These are phyloP conservation scores for Boechera stricta DNA, from an alignment of 345 rosid genomes.

Conservation along the genomic window DNA sequence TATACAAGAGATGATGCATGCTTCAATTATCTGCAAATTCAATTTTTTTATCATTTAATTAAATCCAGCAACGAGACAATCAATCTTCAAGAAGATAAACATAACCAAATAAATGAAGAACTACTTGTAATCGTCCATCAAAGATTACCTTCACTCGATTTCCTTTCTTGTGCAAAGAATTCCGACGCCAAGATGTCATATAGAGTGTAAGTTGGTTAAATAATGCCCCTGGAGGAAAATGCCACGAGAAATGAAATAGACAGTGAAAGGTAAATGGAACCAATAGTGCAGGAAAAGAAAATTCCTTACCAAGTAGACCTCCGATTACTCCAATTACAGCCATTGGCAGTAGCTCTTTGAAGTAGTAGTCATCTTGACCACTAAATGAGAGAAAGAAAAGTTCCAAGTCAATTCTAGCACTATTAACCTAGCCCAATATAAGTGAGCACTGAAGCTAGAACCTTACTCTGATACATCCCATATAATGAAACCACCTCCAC, in stretches of 20 bases:
- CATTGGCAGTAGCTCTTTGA: conserved; percentile 93
- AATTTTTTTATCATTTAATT: neutral
- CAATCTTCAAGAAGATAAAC: conserved; percentile 7
- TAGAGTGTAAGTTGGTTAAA: conserved; percentile 92
- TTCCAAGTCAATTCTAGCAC: conserved; percentile 25
- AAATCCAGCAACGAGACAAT: conserved; percentile 27
- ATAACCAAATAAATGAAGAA: conserved; percentile 15
- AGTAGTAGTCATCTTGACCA: conserved; percentile 97
- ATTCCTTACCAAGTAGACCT: conserved; percentile 78
- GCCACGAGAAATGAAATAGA: conserved; percentile 25
- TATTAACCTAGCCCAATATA: neutral
- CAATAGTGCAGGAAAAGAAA: conserved; percentile 18
- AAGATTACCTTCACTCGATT: conserved; percentile 74
- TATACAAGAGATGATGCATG: conserved; percentile 85
- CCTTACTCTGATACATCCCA: conserved; percentile 95
- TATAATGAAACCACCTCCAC: conserved; percentile 92
- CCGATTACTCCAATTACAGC: conserved; percentile 94
- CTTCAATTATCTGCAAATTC: conserved; percentile 83
- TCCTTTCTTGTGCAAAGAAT: conserved; percentile 87
- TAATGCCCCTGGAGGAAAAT: conserved; percentile 68
- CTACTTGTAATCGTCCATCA: neutral
- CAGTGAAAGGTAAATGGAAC: conserved; percentile 27
- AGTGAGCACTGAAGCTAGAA: conserved; percentile 43
- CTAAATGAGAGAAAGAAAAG: conserved; percentile 47
- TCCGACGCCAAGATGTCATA: conserved; percentile 85